Percentiles rank a stretch among this genome's conserved stretches.
Evolutionary conservation across 352 stramenopile species (phyloP).

Genomic region (Globisporangium orthogonon): DNA sequence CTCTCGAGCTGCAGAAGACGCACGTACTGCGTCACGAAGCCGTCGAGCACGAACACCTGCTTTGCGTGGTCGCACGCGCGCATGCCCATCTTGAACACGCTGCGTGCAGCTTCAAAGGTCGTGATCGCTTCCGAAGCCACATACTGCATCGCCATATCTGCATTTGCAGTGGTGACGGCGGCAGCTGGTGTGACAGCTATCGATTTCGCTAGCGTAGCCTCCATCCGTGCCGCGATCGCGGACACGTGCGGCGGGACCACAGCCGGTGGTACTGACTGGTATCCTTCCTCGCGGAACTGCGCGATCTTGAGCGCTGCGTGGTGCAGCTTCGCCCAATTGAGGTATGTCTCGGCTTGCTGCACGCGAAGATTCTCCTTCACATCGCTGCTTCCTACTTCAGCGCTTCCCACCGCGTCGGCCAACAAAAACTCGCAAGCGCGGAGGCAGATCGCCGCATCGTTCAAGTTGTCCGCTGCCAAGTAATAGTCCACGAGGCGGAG

Average conservation of each 20-base stretch:
- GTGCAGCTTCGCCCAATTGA: constrained; percentile 49
- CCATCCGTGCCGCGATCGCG: constrained; percentile 17
- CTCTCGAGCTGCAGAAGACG: constrained; percentile 53
- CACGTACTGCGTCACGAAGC: constrained; percentile 63
- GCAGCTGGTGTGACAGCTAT: no score
- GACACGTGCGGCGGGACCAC: not conserved
- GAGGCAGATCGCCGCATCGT: constrained; percentile 43
- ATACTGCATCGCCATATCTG: constrained; percentile 22
- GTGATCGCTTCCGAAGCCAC: constrained; percentile 17
- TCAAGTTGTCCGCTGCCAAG: constrained; percentile 32
- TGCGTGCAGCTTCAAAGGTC: constrained; percentile 42
- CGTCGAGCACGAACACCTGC: constrained; percentile 48
- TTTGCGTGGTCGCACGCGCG: constrained; percentile 33
- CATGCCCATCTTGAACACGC: constrained; percentile 61
- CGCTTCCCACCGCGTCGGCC: not conserved
- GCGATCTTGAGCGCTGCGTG: constrained; percentile 38
- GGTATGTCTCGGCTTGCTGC: constrained; percentile 28
- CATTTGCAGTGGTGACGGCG: not conserved
- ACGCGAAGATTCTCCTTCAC: constrained; percentile 21
- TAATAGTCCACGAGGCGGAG: constrained; percentile 60
- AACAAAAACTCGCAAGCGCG: constrained; percentile 39
- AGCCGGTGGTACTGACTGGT: constrained; percentile 4
- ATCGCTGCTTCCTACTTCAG: not conserved
- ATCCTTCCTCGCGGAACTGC: constrained; percentile 19
- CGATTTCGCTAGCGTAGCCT: constrained; percentile 12